A percentile compares a stretch with the other conserved stretches of the same genome.
Conservation (phyloP, 352 stramenopile genomes). For the Pythium inflatum region DNA sequence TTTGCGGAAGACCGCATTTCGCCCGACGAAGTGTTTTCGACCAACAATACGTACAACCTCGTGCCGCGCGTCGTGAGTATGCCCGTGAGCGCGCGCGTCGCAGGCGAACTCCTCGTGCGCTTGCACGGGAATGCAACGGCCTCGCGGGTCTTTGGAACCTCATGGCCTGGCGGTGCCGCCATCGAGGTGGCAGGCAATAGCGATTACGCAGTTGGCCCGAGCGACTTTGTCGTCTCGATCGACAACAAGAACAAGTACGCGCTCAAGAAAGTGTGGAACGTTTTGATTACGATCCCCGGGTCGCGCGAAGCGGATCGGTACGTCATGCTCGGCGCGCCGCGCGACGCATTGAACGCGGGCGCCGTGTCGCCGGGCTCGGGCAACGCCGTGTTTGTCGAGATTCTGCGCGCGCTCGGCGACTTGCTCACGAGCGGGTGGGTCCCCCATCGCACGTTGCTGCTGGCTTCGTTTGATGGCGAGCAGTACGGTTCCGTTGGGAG, state of each 20-base stretch:
- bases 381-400: slow-evolving; percentile 80
- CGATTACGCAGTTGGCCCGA: slow-evolving; percentile 39
- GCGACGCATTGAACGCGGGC: slow-evolving; percentile 71
- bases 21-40: slow-evolving; percentile 77
- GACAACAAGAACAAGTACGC: slow-evolving; percentile 72
- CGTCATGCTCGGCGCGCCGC: slow-evolving; percentile 71
- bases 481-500: slow-evolving; percentile 81
- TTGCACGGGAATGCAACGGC: slow-evolving; percentile 34
- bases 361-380: slow-evolving; percentile 67
- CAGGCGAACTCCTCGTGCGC: slow-evolving; percentile 48
- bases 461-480: slow-evolving; percentile 79
- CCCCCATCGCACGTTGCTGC: slow-evolving; percentile 76
- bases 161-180: slow-evolving; percentile 42
- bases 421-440: slow-evolving; percentile 73
- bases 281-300: slow-evolving; percentile 72
- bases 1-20: slow-evolving; percentile 65
- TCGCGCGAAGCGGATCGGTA: slow-evolving; percentile 78
- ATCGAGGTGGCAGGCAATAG: slow-evolving; percentile 32
- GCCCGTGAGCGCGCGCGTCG: slow-evolving; percentile 66
- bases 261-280: slow-evolving; percentile 79
- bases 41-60: slow-evolving; percentile 84
- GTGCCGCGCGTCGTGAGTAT: slow-evolving; percentile 74
- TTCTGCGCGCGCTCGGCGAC: slow-evolving; percentile 62
- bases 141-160: slow-evolving; percentile 47
- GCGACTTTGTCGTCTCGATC: slow-evolving; percentile 42